A percentile compares a stretch with the other conserved stretches of the same genome.
phyloP scores from a whole-genome alignment of 2,329 filamentous ascomycete genomes.

The Hypoxylon sp. region DNA sequence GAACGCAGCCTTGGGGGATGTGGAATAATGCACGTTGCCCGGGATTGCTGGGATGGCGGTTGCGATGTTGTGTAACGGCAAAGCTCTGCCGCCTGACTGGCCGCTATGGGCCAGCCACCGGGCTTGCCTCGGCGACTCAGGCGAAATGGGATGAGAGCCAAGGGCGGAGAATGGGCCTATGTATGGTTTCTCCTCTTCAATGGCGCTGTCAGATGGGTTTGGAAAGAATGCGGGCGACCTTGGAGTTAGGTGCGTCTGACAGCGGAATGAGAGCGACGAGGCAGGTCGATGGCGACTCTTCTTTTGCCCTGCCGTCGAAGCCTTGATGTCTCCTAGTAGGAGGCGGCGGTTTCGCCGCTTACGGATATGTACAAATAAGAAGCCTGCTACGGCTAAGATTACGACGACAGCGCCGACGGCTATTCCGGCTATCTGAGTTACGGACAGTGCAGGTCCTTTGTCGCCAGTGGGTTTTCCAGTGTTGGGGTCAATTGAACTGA shows the following conservation, averaged over 20 bases:
- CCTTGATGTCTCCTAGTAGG: slow-evolving; percentile 48
- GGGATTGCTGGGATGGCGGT: slow-evolving; percentile 50
- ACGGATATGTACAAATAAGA: slow-evolving; percentile 62
- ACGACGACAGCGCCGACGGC: slow-evolving; percentile 58
- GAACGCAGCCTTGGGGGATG: slow-evolving; percentile 51
- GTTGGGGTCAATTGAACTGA: slow-evolving; percentile 57
- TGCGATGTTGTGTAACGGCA: slow-evolving; percentile 48
- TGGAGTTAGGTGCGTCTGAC: slow-evolving; percentile 62
- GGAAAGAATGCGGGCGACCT: slow-evolving; percentile 58
- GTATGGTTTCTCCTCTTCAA: slow-evolving; percentile 52
- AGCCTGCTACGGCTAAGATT: slow-evolving; percentile 57
- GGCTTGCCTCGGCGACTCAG: slow-evolving; percentile 35
- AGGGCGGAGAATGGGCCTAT: slow-evolving; percentile 38
- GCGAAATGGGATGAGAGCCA: slow-evolving; percentile 44
- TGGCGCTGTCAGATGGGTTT: slow-evolving; percentile 37
- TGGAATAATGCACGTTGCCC: slow-evolving; percentile 52
- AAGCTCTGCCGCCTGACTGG: slow-evolving; percentile 26
- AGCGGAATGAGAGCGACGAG: slow-evolving; percentile 67
- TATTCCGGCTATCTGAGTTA: slow-evolving; percentile 62
- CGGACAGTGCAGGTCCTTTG: slow-evolving; percentile 52
- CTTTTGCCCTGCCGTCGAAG: slow-evolving; percentile 43
- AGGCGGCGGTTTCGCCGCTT: slow-evolving; percentile 59
- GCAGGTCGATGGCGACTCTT: slow-evolving; percentile 55
- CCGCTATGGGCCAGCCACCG: slow-evolving; percentile 14
- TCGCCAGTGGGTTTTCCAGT: slow-evolving; percentile 29